Conservation (phyloP, 2,329 filamentous ascomycete species). For the Didymella arachidicola region DNA sequence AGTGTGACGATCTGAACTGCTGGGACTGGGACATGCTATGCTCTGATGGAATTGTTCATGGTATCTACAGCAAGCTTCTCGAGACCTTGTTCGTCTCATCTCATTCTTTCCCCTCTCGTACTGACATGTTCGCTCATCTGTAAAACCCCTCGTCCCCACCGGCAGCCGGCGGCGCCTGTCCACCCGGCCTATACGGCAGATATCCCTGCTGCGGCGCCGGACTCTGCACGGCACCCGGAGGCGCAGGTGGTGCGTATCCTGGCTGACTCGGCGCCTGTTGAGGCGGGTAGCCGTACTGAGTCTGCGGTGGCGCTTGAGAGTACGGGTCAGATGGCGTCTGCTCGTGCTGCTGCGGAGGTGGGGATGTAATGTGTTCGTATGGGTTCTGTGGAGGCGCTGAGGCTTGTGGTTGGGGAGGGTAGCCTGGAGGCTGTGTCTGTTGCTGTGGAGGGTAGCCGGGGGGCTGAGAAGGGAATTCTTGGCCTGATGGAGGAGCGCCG, state of each 20-base stretch:
- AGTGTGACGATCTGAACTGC: too few species aligned
- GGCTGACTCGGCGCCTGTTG: constrained; percentile 23
- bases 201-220: constrained; percentile 40
- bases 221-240: constrained; percentile 35
- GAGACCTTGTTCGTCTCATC: too few species aligned
- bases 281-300: constrained; percentile 40
- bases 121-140: constrained; percentile 12
- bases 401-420: constrained; percentile 36
- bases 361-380: constrained; percentile 41
- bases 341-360: constrained; percentile 35
- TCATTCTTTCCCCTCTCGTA: too few species aligned
- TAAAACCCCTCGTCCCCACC: constrained; percentile 47
- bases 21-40: too few species aligned
- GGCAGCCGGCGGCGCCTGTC: constrained; percentile 41
- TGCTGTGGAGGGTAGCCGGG: constrained; percentile 27
- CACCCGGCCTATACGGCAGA: constrained; percentile 46
- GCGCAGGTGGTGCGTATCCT: constrained; percentile 43
- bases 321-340: constrained; percentile 43
- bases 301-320: constrained; percentile 37
- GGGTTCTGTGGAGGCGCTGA: constrained; percentile 30
- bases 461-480: constrained; percentile 30
- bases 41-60: too few species aligned
- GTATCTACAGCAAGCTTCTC: too few species aligned
- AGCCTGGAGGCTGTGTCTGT: constrained; percentile 29
- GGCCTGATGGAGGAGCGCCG: constrained; percentile 38